Evolutionary conservation across 2,329 filamentous ascomycete species (phyloP), one percentile per base, ranked within the genome.

Genomic region (Blumeria hordei): DNA sequence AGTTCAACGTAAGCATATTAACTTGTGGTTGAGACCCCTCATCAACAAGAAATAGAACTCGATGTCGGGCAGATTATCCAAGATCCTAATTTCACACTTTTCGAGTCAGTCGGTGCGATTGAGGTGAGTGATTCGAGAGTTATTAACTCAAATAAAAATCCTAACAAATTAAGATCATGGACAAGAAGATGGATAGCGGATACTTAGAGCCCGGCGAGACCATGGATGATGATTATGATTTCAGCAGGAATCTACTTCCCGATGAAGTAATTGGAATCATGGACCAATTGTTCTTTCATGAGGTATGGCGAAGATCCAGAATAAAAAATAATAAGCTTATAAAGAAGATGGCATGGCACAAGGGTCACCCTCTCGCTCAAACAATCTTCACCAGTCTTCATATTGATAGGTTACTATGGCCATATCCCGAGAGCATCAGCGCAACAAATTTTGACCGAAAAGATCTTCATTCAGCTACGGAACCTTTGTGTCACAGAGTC

Each of bases 111-210:
- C 61, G 85, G 86, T 58, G 85, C 85, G 61, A 74, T 92, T 21
- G 85, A 92, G 76, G 80, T 76, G 66, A 55, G 69, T 96, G 88
- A 93, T 50, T 43, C 21, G 3, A 32, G 32, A 34, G 16, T 33
- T 28, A 37, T 44, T 47, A 12, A 2, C 10, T 33, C 8, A 12
- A 32, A 12, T 10, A 7, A 36, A 11, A 36, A 55, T 37, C 44
- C 50, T 55, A 28, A 54, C 10, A 11, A 9, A 43, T 32, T 54
- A 63, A 98, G 92, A 94, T 98, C 62, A 95, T 95, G 86, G 92
- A 98, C 64, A 81, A 85, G 0, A 98, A 96, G 69, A 98, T 98
- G 92, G 92, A 98, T 68, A 95, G 87, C 64, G 92, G 92, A 33
- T 88, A 83, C 60, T 72, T 93, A 6, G 74, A 78, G 18, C 78